phyloP scores from a whole-genome alignment of 768 basidiomycete genomes.

The Dentipellis sp. region DNA sequence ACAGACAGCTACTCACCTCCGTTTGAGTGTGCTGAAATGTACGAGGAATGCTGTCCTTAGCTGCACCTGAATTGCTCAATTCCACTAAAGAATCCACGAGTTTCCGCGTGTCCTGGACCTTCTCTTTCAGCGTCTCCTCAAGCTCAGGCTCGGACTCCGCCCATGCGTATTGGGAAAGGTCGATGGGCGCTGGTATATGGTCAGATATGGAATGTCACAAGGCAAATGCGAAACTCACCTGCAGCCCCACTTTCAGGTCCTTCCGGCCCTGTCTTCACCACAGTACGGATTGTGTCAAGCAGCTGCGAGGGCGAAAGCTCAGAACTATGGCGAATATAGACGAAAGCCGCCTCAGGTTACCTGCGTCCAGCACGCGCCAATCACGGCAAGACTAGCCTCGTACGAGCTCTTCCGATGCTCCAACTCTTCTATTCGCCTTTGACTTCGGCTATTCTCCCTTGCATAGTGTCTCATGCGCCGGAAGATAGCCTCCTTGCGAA shows the following conservation, averaged over 20 bases:
- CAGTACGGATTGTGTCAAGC: constrained; percentile 53
- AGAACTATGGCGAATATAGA: constrained; percentile 1
- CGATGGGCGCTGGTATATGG: constrained; percentile 11
- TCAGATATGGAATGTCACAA: background rate
- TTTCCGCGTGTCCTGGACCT: constrained; percentile 46
- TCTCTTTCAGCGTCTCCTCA: constrained; percentile 40
- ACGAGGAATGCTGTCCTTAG: constrained; percentile 32
- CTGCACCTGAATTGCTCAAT: constrained; percentile 28
- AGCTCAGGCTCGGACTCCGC: constrained; percentile 15
- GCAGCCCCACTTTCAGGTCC: constrained; percentile 24
- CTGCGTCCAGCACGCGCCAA: constrained; percentile 76
- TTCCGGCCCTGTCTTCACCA: constrained; percentile 44
- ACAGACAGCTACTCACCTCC: constrained; percentile 36
- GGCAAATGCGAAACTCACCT: constrained; percentile 6
- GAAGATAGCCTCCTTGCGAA: constrained; percentile 81
- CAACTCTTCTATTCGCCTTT: constrained; percentile 50
- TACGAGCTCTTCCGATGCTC: constrained; percentile 57
- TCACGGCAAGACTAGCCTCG: constrained; percentile 63
- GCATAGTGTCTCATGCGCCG: constrained; percentile 79
- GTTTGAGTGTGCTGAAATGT: constrained; percentile 36
- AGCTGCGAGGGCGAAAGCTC: constrained; percentile 31
- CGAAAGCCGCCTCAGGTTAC: constrained; percentile 26
- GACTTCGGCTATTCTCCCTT: constrained; percentile 60
- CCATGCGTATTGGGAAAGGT: constrained; percentile 1
- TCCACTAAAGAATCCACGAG: constrained; percentile 52